These are phyloP conservation scores for Picea sitchensis DNA, from an alignment of 75 land plant species.

Conservation along the genomic window DNA sequence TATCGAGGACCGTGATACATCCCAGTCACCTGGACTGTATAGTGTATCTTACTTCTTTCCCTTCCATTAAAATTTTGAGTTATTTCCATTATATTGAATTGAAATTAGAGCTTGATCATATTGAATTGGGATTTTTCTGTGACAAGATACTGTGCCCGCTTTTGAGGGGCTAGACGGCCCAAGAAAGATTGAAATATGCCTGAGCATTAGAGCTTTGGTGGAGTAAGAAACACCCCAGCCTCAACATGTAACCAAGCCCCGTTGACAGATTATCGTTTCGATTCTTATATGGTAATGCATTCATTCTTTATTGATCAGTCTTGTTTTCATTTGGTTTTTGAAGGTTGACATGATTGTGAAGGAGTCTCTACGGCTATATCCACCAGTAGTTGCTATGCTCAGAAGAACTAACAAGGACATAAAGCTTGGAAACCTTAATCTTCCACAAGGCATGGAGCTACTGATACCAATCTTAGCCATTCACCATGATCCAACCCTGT, in stretches of 20 bases:
- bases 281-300: neutral
- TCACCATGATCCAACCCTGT: conserved; percentile 21
- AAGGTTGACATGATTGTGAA: conserved; percentile 33
- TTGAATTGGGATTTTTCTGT: too few species aligned
- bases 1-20: too few species aligned
- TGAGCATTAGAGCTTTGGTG: neutral
- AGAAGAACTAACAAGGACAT: conserved; percentile 12
- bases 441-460: conserved; percentile 14
- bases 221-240: neutral
- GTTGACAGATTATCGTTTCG: neutral
- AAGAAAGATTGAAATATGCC: neutral
- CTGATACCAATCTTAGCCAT: conserved; percentile 20
- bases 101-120: too few species aligned
- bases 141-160: neutral
- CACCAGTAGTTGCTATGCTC: conserved; percentile 18
- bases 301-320: neutral
- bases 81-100: too few species aligned
- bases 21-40: too few species aligned
- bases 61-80: too few species aligned
- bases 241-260: neutral
- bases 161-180: neutral
- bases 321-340: neutral
- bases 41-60: too few species aligned
- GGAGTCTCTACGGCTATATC: conserved; percentile 32
- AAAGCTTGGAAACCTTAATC: conserved; percentile 12